phyloP scores from a whole-genome alignment of 1,284 basidiomycete genomes.

The Takashimella tepidaria region DNA sequence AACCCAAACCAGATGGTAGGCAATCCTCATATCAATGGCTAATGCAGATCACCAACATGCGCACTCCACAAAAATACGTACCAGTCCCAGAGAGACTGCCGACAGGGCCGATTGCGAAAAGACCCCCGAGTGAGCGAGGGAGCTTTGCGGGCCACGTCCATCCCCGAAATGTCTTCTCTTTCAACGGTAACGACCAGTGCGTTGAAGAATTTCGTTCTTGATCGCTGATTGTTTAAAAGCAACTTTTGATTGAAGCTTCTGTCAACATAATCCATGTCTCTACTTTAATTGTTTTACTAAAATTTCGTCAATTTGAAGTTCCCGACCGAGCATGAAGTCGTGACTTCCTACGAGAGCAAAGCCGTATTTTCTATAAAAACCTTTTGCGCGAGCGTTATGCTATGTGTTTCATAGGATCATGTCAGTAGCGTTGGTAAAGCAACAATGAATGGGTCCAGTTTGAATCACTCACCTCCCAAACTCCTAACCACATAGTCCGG shows the following conservation, averaged over 20 bases:
- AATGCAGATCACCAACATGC: neutral
- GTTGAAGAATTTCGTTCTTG: too few relatives aligned
- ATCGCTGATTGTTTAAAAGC: too few relatives aligned
- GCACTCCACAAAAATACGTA: neutral
- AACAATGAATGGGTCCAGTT: too few relatives aligned
- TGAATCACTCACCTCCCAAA: conserved; percentile 29
- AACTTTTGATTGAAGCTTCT: too few relatives aligned
- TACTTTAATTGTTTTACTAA: neutral
- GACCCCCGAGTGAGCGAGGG: neutral
- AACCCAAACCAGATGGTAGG: neutral
- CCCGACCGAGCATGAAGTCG: conserved; percentile 12
- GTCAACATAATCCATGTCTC: too few relatives aligned
- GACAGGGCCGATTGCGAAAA: neutral
- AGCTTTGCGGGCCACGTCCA: neutral
- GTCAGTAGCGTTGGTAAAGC: too few relatives aligned
- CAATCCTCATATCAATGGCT: neutral
- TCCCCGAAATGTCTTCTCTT: neutral
- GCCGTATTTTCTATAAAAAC: conserved; percentile 30
- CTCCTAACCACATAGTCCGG: conserved; percentile 31
- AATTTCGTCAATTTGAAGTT: conserved; percentile 13
- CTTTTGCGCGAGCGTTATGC: conserved; percentile 20
- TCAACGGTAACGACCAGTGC: too few relatives aligned
- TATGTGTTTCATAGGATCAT: too few relatives aligned
- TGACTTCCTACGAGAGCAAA: conserved; percentile 19
- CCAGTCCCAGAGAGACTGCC: neutral